Base-by-base conservation (phyloP, 306 rosid genomes). In the Prunus davidiana region DNA sequence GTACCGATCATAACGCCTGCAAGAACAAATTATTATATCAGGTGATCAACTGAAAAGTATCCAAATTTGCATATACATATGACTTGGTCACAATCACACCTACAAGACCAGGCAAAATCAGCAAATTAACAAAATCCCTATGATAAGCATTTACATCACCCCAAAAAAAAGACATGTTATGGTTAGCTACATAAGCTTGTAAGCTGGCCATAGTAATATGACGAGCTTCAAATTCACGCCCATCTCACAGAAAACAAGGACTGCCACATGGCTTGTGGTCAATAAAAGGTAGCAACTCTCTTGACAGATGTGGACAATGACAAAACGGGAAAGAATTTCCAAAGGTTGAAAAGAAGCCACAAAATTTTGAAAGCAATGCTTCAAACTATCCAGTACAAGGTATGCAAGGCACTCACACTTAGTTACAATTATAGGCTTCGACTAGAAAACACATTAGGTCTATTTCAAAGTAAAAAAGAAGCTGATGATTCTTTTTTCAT, bases 1-100 rank as follows among this genome's bases (percentile, higher is more conserved):
- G 87, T 89, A 81, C 61, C 97, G 91, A 73, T 93, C 98, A 71
- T 93, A 38, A 47, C 91, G 98, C 97, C 98, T 93, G 91, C 43
- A 72, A 74, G 69, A 80, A 68, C 19, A 75, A 16, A 54, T 14
- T 1, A 45, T 75, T 45, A 49, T 58, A 72, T 72, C 54, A 81
- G 82, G 57, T n/a, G 20, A 70, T 4, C 45, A n/a, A 45, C 52
- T 25, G 7, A 50, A 54, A 45, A 12, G 56, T 22, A 43, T 8
- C 30, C 63, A 63, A 27, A 58, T 24, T 32, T 24, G 24, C 24
- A 47, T n/a, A 68, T 69, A 22, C 27, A 61, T 41, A 18, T 30
- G 27, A 46, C 67, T 56, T 24, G 14, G 8, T 61, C 76, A 4
- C 8, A 34, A 55, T 19, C 43, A 2, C 54, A 72, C 4, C 14